Evolutionary conservation across 176 grass and related monocot genomes (phyloP), one percentile per base, ranked within the genome.

Genomic region (Aechmea fasciata): DNA sequence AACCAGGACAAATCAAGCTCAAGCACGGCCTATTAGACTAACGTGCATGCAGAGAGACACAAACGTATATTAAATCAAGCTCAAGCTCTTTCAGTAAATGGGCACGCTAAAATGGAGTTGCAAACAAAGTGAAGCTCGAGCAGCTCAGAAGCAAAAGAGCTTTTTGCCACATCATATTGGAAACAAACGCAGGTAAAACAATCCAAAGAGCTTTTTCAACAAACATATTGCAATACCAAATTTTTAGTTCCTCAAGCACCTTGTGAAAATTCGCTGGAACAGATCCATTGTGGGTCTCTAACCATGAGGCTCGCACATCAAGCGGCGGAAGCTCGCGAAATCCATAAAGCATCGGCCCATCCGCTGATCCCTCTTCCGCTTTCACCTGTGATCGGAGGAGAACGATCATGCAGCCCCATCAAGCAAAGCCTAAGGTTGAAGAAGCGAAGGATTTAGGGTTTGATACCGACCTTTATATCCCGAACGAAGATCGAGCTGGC

Each of bases 241-340:
- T 25, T 24, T 57, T 55, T 18, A 20, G 67, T 15, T 25, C 57
- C 48, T 57, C 29, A 48, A 23, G 13, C 57, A 83, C 84, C 91
- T 55, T 69, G 73, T 87, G 91, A 48, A 69, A 90, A 57, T 59
- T 78, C 24, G 79, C 61, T 9, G 81, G 73, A 9, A 96, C 11
- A 51, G 83, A 71, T 54, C 73, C 76, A 50, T 68, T 79, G 75
- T 78, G 78, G 49, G 19, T 65, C 73, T 90, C 82, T 10, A 78
- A 87, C 87, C 87, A 90, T 33, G 19, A 52, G 4, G 69, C 59
- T n/a, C 67, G 73, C 13, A 83, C 70, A 69, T 83, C 81, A 28
- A 96, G 79, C 48, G 76, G 69, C 28, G 87, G 91, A 63, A 47
- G 13, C 20, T 33, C 55, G 50, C 20, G 28, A 64, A 77, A 79